Evolutionary conservation across 2,329 filamentous ascomycete genomes (phyloP).

Genomic region (Fusarium sp.): DNA sequence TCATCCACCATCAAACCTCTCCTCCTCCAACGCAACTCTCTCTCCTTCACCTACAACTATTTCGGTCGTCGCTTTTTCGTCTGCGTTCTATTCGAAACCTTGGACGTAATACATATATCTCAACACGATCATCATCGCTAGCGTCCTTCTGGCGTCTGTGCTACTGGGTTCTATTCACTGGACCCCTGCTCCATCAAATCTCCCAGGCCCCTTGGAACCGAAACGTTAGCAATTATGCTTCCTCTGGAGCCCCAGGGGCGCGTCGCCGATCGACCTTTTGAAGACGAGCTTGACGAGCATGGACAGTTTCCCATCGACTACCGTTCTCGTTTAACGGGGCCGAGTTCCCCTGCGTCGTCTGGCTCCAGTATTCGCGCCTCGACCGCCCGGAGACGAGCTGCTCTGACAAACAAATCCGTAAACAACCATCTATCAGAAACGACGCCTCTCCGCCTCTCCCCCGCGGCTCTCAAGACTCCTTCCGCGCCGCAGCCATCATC

Average conservation of each 20-base stretch:
- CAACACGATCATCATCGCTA: conserved; percentile 24
- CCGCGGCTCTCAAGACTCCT: conserved; percentile 28
- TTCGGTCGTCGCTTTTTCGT: neutral
- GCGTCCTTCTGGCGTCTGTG: conserved; percentile 25
- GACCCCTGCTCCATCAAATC: conserved; percentile 38
- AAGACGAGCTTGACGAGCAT: conserved; percentile 28
- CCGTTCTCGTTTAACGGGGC: conserved; percentile 36
- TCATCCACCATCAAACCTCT: conserved; percentile 8
- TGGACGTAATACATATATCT: conserved; percentile 16
- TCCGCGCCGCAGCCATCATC: conserved; percentile 23
- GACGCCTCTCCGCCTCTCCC: conserved; percentile 29
- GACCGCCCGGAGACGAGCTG: conserved; percentile 26
- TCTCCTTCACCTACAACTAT: too few species aligned
- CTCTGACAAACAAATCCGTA: conserved; percentile 29
- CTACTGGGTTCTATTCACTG: conserved; percentile 31
- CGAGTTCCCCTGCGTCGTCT: conserved; percentile 30
- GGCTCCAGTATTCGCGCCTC: conserved; percentile 36
- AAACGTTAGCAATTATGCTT: conserved; percentile 46
- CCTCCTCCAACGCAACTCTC: conserved; percentile 10
- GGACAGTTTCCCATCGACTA: conserved; percentile 38
- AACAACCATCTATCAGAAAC: conserved; percentile 37
- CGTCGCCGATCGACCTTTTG: conserved; percentile 25
- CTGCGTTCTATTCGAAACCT: neutral
- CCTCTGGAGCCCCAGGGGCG: conserved; percentile 40
- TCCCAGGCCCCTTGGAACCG: conserved; percentile 38